These are phyloP conservation scores for Amanita molliuscula DNA, from an alignment of 768 basidiomycete genomes.

Conservation along the genomic window DNA sequence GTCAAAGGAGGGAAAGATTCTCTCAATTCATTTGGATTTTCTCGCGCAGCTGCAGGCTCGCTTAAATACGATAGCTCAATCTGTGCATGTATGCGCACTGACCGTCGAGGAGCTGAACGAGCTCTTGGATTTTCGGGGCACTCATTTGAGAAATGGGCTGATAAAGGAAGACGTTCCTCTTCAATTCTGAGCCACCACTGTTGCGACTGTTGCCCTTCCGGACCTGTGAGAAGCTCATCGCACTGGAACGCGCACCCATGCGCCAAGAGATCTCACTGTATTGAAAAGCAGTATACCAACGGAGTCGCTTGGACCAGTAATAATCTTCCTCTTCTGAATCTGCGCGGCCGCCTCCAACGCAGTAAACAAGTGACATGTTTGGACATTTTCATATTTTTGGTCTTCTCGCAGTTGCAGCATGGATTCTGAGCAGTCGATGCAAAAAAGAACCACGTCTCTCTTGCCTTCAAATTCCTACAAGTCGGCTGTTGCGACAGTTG, in stretches of 20 bases:
- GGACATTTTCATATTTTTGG: slow-evolving; percentile 49
- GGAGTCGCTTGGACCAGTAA: slow-evolving; percentile 79
- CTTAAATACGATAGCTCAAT: not conserved
- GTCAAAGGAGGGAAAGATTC: slow-evolving; percentile 54
- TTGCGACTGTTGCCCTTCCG: slow-evolving; percentile 28
- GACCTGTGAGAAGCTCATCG: slow-evolving; percentile 21
- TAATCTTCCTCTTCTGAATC: slow-evolving; percentile 84
- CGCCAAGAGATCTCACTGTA: slow-evolving; percentile 46
- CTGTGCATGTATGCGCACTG: slow-evolving; percentile 10
- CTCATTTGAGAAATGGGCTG: slow-evolving; percentile 71
- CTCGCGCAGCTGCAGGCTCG: slow-evolving; percentile 42
- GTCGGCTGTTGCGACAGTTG: slow-evolving; percentile 1
- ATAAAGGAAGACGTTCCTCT: slow-evolving; percentile 60
- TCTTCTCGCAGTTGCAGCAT: slow-evolving; percentile 73
- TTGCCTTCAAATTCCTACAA: slow-evolving; percentile 58
- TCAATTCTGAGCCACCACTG: slow-evolving; percentile 45
- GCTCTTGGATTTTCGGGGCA: slow-evolving; percentile 71
- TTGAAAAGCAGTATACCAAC: slow-evolving; percentile 92
- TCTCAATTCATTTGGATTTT: slow-evolving; percentile 46
- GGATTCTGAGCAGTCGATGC: slow-evolving; percentile 86
- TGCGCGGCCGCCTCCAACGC: slow-evolving; percentile 80
- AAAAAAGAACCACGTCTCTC: slow-evolving; percentile 87
- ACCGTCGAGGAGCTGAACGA: slow-evolving; percentile 76
- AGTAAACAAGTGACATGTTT: slow-evolving; percentile 67
- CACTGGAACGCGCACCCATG: not conserved